Evolutionary conservation across 345 rosid genomes (phyloP).

Genomic region (Salix exigua): DNA sequence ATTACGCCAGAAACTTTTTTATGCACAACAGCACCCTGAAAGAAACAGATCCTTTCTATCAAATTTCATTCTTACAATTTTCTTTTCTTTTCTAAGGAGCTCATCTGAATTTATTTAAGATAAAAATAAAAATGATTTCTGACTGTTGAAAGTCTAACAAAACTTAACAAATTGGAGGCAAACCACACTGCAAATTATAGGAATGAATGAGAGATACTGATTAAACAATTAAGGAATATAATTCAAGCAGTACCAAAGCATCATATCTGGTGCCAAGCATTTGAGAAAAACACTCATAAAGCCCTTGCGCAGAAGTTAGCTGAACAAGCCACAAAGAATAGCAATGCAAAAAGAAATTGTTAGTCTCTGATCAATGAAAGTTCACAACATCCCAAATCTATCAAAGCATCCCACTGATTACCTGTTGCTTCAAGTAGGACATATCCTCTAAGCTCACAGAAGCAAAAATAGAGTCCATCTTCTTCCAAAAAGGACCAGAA

Average conservation of each 20-base stretch:
- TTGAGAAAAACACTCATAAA: constrained; percentile 58
- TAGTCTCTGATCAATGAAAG: constrained; percentile 3
- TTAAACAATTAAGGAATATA: neutral
- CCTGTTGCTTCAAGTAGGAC: constrained; percentile 80
- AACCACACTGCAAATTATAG: neutral
- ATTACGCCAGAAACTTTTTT: constrained; percentile 43
- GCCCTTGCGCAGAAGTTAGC: constrained; percentile 70
- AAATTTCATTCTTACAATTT: neutral
- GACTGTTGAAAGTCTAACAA: constrained; percentile 1
- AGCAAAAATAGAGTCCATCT: constrained; percentile 69
- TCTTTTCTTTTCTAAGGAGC: neutral
- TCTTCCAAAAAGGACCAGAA: constrained; percentile 80
- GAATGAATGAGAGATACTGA: neutral
- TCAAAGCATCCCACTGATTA: constrained; percentile 21
- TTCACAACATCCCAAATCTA: constrained; percentile 10
- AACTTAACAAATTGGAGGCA: neutral
- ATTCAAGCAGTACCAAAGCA: constrained; percentile 43
- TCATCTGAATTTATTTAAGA: constrained; percentile 1
- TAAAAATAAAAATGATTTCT: neutral
- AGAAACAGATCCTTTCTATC: constrained; percentile 19
- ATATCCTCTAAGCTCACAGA: constrained; percentile 57
- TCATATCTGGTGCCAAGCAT: constrained; percentile 45
- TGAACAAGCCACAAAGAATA: constrained; percentile 32
- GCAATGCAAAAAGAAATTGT: constrained; percentile 14
- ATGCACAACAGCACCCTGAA: constrained; percentile 46